phyloP scores from a whole-genome alignment of 139 green algal genomes.

The Coelastrella sp. region DNA sequence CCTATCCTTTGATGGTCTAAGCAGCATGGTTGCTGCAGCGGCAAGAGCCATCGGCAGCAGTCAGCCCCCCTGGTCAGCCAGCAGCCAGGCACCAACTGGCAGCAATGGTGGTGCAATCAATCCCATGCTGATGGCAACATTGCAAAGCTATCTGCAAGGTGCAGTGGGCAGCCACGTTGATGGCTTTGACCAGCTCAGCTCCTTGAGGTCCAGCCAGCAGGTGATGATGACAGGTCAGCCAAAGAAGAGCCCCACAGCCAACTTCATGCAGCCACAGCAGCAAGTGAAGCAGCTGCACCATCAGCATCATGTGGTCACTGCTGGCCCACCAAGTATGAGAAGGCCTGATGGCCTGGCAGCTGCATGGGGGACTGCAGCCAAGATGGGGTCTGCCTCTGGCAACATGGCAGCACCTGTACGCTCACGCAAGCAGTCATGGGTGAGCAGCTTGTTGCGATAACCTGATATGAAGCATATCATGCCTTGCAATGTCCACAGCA shows the following conservation, averaged over 20 bases:
- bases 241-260: neutral
- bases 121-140: neutral
- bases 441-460: neutral
- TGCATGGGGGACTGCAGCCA: neutral
- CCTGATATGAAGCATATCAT: no score
- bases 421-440: conserved; percentile 37
- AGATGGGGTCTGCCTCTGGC: neutral
- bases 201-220: neutral
- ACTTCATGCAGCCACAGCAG: neutral
- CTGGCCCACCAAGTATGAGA: neutral
- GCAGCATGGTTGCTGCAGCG: neutral
- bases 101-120: conserved; percentile 12
- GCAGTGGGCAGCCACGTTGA: neutral
- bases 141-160: neutral
- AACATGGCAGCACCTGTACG: neutral
- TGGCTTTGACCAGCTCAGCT: conserved; percentile 6
- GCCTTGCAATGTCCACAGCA: no score
- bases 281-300: conserved; percentile 18
- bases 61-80: neutral
- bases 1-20: neutral
- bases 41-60: neutral
- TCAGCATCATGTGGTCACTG: neutral
- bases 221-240: neutral
- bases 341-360: neutral
- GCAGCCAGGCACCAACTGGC: neutral